phyloP scores from a whole-genome alignment of 352 stramenopile genomes.

The Phytophthora sp. region DNA sequence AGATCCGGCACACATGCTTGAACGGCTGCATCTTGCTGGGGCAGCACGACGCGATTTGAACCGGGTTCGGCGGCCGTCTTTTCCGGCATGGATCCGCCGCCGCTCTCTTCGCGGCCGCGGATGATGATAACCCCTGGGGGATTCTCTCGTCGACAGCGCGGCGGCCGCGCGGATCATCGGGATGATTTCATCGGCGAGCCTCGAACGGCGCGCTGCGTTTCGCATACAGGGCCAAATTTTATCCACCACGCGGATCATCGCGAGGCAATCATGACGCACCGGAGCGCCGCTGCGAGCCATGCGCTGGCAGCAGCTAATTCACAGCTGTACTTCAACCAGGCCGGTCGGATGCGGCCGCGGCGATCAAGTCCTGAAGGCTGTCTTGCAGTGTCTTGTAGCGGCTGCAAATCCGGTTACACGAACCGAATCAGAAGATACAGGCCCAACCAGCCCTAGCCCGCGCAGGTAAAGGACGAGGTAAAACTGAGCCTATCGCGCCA shows the following conservation, averaged over 20 bases:
- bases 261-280: slow-evolving; percentile 7
- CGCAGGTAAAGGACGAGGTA: too few species aligned
- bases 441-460: too few species aligned
- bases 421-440: too few species aligned
- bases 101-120: too few species aligned
- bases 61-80: not conserved
- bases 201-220: slow-evolving; percentile 15
- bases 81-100: not conserved
- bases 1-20: slow-evolving; percentile 10
- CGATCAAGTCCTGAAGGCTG: too few species aligned
- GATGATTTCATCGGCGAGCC: not conserved
- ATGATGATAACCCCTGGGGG: too few species aligned
- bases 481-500: slow-evolving; percentile 10
- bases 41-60: not conserved
- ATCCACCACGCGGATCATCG: slow-evolving; percentile 15
- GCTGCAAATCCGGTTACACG: too few species aligned
- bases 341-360: too few species aligned
- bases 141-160: too few species aligned
- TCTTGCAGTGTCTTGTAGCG: too few species aligned
- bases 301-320: slow-evolving; percentile 6
- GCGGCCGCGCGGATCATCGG: not conserved
- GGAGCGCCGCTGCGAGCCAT: slow-evolving; percentile 6
- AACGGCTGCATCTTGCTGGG: not conserved
- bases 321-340: slow-evolving; percentile 22
- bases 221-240: slow-evolving; percentile 29